phyloP scores from a whole-genome alignment of 1,284 basidiomycete species.

The Neotropicomus parvogracilis region DNA sequence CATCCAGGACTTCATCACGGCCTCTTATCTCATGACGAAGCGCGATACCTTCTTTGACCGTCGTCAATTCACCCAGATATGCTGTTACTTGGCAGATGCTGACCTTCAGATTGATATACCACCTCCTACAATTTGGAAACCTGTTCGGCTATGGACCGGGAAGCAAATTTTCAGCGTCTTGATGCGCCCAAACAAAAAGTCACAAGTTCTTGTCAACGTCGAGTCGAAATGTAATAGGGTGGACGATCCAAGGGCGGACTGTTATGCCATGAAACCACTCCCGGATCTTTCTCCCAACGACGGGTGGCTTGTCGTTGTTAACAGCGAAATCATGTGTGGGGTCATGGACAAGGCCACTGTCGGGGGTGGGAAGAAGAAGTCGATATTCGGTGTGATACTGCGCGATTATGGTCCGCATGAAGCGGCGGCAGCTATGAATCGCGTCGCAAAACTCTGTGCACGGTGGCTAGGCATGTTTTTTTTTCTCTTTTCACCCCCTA shows the following conservation, averaged over 20 bases:
- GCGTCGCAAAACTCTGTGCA: slow-evolving; percentile 93
- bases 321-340: slow-evolving; percentile 99
- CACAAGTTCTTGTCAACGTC: slow-evolving; percentile 88
- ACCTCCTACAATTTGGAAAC: slow-evolving; percentile 93
- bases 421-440: slow-evolving; percentile 94
- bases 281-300: slow-evolving; percentile 96
- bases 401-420: slow-evolving; percentile 96
- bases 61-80: slow-evolving; percentile 94
- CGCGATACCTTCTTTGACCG: slow-evolving; percentile 94
- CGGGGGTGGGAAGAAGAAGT: slow-evolving; percentile 98
- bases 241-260: slow-evolving; percentile 70
- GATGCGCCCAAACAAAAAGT: slow-evolving; percentile 90
- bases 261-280: slow-evolving; percentile 61
- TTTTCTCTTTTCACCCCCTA: not conserved
- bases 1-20: slow-evolving; percentile 98
- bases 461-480: slow-evolving; percentile 77
- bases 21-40: slow-evolving; percentile 91
- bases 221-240: slow-evolving; percentile 96
- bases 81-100: slow-evolving; percentile 92
- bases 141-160: slow-evolving; percentile 92
- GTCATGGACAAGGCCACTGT: slow-evolving; percentile 99
- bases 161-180: slow-evolving; percentile 98
- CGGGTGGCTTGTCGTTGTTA: slow-evolving; percentile 96
- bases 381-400: slow-evolving; percentile 96
- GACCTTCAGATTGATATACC: slow-evolving; percentile 93